Evolutionary conservation across 768 basidiomycete genomes (phyloP).

Genomic region (Kwoniella bestiolae): DNA sequence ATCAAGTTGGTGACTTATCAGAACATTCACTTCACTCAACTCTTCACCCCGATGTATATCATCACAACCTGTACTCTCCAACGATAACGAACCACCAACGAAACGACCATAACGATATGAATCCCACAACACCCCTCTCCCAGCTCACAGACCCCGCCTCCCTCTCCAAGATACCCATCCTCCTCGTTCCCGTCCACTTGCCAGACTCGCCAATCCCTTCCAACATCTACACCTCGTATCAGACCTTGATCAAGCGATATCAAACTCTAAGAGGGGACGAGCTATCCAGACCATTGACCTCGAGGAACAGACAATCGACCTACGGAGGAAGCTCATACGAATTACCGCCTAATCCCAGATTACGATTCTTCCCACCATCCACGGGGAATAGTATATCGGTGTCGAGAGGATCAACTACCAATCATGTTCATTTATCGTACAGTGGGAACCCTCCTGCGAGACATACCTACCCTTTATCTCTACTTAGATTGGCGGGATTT

Average conservation of each 20-base stretch:
- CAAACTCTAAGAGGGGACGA: slow-evolving; percentile 68
- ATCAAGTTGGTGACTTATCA: too few species aligned
- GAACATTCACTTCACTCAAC: too few species aligned
- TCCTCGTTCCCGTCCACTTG: slow-evolving; percentile 73
- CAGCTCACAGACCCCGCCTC: slow-evolving; percentile 59
- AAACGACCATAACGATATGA: slow-evolving; percentile 14
- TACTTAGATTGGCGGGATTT: slow-evolving; percentile 70
- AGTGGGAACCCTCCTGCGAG: slow-evolving; percentile 73
- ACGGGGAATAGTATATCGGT: slow-evolving; percentile 58
- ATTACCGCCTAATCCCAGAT: slow-evolving; percentile 27
- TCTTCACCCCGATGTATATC: too few species aligned
- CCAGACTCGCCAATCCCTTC: slow-evolving; percentile 68
- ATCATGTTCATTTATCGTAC: slow-evolving; percentile 79
- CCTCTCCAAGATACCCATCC: slow-evolving; percentile 80
- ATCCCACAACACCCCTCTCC: slow-evolving; percentile 31
- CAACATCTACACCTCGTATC: slow-evolving; percentile 73
- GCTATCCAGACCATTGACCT: slow-evolving; percentile 61
- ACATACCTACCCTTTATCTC: slow-evolving; percentile 69
- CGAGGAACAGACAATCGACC: slow-evolving; percentile 60
- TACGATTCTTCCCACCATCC: slow-evolving; percentile 81
- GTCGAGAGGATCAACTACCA: slow-evolving; percentile 62
- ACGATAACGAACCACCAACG: background rate
- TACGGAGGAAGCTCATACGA: slow-evolving; percentile 22
- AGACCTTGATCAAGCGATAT: slow-evolving; percentile 79
- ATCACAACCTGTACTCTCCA: background rate